These are phyloP conservation scores for Aspergillus amoenus DNA, from an alignment of 2,329 filamentous ascomycete species.

Conservation along the genomic window DNA sequence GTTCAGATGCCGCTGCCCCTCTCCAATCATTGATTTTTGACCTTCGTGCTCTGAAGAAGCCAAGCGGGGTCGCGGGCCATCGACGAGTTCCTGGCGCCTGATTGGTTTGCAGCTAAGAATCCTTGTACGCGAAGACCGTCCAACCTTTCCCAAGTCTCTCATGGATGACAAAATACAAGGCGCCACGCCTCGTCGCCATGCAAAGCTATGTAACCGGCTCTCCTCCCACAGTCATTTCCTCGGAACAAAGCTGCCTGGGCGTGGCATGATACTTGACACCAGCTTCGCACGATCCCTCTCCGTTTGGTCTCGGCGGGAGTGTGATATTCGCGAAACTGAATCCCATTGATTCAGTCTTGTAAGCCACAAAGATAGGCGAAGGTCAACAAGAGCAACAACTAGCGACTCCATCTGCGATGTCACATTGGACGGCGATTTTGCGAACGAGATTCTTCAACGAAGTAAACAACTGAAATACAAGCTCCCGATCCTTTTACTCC, in stretches of 20 bases:
- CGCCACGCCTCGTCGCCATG: conserved; percentile 15
- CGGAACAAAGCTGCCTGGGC: neutral
- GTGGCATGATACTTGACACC: conserved; percentile 9
- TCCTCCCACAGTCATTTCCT: conserved; percentile 10
- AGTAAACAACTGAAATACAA: conserved; percentile 9
- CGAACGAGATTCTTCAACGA: conserved; percentile 4
- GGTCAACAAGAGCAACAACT: neutral
- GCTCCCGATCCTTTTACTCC: neutral
- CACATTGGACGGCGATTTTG: conserved; percentile 7
- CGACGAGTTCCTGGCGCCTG: neutral
- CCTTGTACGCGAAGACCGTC: conserved; percentile 9
- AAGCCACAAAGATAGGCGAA: neutral
- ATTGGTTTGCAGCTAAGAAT: conserved; percentile 15
- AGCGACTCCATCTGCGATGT: conserved; percentile 15
- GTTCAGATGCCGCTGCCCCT: neutral
- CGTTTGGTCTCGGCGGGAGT: conserved; percentile 14
- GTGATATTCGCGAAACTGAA: conserved; percentile 14
- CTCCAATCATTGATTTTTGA: conserved; percentile 13
- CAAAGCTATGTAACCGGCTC: conserved; percentile 19
- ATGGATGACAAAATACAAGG: conserved; percentile 11
- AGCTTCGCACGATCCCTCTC: neutral
- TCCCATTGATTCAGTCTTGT: conserved; percentile 4
- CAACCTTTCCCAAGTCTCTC: conserved; percentile 7
- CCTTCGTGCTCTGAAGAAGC: conserved; percentile 17
- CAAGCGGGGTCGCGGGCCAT: conserved; percentile 8